Evolutionary conservation across 306 rosid species (phyloP).

Genomic region (Quercus aquifolioides): DNA sequence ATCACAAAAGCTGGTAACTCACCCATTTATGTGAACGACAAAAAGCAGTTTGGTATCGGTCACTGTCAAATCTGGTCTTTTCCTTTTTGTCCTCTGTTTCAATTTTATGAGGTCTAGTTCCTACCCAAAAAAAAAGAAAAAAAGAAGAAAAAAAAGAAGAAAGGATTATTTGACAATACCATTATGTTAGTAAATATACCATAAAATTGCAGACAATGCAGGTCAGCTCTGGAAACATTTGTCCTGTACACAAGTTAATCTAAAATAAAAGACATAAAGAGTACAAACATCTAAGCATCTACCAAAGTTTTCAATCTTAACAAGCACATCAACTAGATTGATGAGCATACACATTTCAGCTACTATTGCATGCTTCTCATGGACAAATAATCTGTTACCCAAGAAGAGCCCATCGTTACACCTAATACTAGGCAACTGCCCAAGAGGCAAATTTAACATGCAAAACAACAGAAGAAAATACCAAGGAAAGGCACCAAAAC

Average conservation of each 20-base stretch:
- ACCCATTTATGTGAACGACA: slow-evolving; percentile 77
- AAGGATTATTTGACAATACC: background rate
- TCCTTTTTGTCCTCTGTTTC: slow-evolving; percentile 74
- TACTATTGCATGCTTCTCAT: background rate
- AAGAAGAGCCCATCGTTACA: background rate
- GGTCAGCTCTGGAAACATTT: background rate
- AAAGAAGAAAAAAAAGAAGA: slow-evolving; percentile 2
- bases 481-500: no score
- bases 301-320: background rate
- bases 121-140: slow-evolving; percentile 27
- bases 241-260: background rate
- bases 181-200: background rate
- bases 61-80: slow-evolving; percentile 22
- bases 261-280: background rate
- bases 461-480: background rate
- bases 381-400: background rate
- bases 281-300: background rate
- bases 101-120: slow-evolving; percentile 71
- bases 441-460: background rate
- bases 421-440: background rate
- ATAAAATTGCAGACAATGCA: background rate
- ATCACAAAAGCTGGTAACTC: background rate
- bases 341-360: background rate
- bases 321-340: background rate
- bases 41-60: slow-evolving; percentile 42